phyloP scores from a whole-genome alignment of 495 filamentous ascomycete species.

The Melanomma pulvis-pyrius region DNA sequence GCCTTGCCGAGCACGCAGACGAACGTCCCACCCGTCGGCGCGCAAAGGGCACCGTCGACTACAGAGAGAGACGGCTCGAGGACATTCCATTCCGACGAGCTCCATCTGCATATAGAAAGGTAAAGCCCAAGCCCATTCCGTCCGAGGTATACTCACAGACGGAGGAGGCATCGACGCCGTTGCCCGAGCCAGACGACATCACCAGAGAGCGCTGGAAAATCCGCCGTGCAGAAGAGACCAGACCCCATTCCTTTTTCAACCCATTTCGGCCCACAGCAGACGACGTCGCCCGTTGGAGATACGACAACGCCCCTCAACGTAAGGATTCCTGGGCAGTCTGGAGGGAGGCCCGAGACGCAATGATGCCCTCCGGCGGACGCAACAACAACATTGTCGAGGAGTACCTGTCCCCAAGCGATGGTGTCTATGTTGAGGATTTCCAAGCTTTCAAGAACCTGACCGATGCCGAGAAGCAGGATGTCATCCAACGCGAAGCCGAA shows the following conservation, averaged over 20 bases:
- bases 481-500: slow-evolving; percentile 65
- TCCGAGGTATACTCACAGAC: not conserved
- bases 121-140: not conserved
- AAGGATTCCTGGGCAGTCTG: not conserved
- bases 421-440: slow-evolving; percentile 16
- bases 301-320: not conserved
- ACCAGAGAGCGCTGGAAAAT: not conserved
- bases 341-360: not conserved
- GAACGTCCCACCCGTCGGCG: not conserved
- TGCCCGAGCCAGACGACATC: not conserved
- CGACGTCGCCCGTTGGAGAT: slow-evolving; percentile 7
- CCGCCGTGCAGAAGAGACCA: not conserved
- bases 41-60: not conserved
- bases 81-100: not conserved
- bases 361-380: not conserved
- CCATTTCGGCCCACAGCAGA: slow-evolving; percentile 8
- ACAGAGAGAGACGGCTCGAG: not conserved
- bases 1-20: not conserved
- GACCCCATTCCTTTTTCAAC: slow-evolving; percentile 2
- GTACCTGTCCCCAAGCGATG: slow-evolving; percentile 42
- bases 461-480: slow-evolving; percentile 62
- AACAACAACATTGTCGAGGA: slow-evolving; percentile 65
- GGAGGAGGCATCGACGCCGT: not conserved
- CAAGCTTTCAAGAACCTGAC: slow-evolving; percentile 45
- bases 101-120: not conserved